Evolutionary conservation across 352 stramenopile genomes (phyloP), one percentile per base, ranked within the genome.

Genomic region (Pythium chondricola): DNA sequence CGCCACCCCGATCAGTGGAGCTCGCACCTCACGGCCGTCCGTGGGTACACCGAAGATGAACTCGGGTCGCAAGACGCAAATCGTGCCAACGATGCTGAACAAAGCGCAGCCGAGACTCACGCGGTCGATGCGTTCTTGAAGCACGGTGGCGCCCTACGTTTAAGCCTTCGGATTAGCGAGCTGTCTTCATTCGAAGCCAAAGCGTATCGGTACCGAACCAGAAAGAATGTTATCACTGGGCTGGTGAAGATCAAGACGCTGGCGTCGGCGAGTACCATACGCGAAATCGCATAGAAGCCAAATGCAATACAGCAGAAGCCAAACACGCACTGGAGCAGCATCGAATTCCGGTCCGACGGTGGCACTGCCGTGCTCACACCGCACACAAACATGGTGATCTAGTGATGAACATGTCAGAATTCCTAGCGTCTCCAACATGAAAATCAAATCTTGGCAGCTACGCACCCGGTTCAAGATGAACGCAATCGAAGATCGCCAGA

Each of bases 261-360:
- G 8, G 76, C 74, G 36, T 88, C 76, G 2, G 74, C 74, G 4
- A 88, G 58, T 46, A 88, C 71, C 76, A 88, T 88, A 26, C 77
- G 62, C 18, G 71, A 74, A 43, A 88, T 83, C 17, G 74, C 71
- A 55, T 79, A 88, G 52, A 85, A 86, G 42, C 65, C 61, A 47
- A 86, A 71, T 22, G 65, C 64, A 27, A 87, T 85, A 5, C 61
- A 76, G 6, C 57, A 56, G 6, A 74, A 83, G 18, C 76, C 76
- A 31, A 72, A 71, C 17, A 77, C 56, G 46, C 65, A 75, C 38
- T 71, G 65, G 27, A 74, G 56, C 29, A 71, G 53, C 22, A 84
- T 57, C 42, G 69, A 46, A 4, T 25, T 41, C 13, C 62, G 48
- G 31, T 64, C 48, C 24, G 58, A 36, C 2, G n/a, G 35, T 1